These are phyloP conservation scores for Houttuynia cordata DNA, from an alignment of 164 flowering plant species.

Conservation along the genomic window DNA sequence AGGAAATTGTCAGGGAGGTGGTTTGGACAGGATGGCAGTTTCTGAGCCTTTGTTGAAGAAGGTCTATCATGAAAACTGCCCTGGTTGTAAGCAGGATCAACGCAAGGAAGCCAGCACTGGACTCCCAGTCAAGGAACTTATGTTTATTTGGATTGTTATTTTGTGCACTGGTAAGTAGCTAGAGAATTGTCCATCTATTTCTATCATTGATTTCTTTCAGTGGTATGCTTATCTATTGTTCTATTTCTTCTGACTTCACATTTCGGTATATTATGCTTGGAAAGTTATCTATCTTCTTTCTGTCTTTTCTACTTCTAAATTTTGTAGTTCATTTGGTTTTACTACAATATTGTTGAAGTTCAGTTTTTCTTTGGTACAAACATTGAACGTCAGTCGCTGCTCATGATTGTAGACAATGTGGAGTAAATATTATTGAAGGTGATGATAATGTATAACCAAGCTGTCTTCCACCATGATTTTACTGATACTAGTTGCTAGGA, in stretches of 20 bases:
- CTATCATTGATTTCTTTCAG: neutral
- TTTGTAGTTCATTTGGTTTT: too few species aligned
- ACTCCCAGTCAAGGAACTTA: conserved; percentile 10
- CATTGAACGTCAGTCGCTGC: neutral
- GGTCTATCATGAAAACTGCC: conserved; percentile 27
- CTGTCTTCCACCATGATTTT: too few species aligned
- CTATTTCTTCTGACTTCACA: neutral
- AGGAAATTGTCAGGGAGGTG: neutral
- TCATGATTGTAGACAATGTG: too few species aligned
- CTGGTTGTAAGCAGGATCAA: conserved; percentile 14
- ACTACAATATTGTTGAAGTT: neutral
- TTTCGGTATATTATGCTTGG: neutral
- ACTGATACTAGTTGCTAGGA: too few species aligned
- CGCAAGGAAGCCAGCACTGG: conserved; percentile 6
- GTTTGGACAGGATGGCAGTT: neutral
- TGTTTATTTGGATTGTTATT: conserved; percentile 8
- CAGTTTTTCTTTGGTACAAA: neutral
- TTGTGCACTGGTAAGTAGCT: conserved; percentile 12
- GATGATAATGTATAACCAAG: too few species aligned
- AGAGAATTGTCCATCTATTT: neutral
- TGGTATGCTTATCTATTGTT: too few species aligned
- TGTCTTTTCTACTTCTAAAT: too few species aligned
- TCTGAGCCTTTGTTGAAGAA: conserved; percentile 11
- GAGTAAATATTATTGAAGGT: too few species aligned
- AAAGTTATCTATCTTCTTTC: too few species aligned